Evolutionary conservation across 805 yeast genomes (phyloP), one percentile per base, ranked within the genome.

Genomic region (Ogataea glucozyma): DNA sequence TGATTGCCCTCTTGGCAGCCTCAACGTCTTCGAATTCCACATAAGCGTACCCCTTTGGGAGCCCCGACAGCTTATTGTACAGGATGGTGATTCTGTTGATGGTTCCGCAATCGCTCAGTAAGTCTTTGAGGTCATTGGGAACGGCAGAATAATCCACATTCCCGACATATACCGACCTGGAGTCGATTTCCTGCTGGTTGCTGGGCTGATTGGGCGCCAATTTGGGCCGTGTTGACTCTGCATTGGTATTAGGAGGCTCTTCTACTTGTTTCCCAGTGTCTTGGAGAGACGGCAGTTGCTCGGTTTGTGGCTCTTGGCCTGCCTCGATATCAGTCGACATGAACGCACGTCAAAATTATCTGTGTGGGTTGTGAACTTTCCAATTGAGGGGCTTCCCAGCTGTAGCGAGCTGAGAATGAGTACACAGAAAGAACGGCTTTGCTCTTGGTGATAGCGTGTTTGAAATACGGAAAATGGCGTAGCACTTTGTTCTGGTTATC

Each of bases 41-140:
- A 62, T 86, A 88, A 0, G 96, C 96, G 65, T 74, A 87, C 2
- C 96, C 96, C 62, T 83, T 85, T 33, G 96, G 90, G 51, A 76
- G 81, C 4, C 93, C 91, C 0, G 90, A 79, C 53, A 67, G 68
- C 62, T 78, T 80, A 65, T 88, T 85, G 51, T 73, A 69, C 60
- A 85, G 65, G 36, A 88, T 86, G 5, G 93, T 87, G 24, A 88
- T 88, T 53, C 96, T 73, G 58, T 85, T 83, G 41, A 88, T 84
- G 13, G 75, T 72, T 1, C 95, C 95, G 33, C 81, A 80, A 10
- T 75, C 65, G 39, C 76, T 73, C 64, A 88, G 85, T 49, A 81
- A 83, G 44, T 82, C 76, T 57, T 85, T 88, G 24, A 88, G 69
- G 54, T 87, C 95, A 48, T 80, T 79, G 26, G 95, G 90, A 16